phyloP scores from a whole-genome alignment of 495 filamentous ascomycete species.

The Hypoxylon perforatum region DNA sequence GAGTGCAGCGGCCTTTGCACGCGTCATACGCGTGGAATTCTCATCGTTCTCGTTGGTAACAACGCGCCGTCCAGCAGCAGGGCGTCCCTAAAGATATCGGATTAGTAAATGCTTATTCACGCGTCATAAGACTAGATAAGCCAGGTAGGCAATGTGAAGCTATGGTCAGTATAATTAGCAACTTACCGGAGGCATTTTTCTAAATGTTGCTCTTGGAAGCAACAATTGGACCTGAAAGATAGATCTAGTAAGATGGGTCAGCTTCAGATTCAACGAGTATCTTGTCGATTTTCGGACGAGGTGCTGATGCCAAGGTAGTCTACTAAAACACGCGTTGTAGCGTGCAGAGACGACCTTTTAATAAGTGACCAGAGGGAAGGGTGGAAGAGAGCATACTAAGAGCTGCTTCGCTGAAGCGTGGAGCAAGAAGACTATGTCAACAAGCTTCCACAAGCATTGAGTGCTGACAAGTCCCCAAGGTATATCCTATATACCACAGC shows the following conservation, averaged over 20 bases:
- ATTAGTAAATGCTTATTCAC: slow-evolving; percentile 25
- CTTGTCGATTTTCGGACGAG: background rate
- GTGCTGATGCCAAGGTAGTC: background rate
- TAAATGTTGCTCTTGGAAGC: slow-evolving; percentile 18
- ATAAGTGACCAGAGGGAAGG: slow-evolving; percentile 1
- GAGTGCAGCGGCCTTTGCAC: slow-evolving; percentile 88
- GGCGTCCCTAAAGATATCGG: slow-evolving; percentile 43
- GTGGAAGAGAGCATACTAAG: slow-evolving; percentile 34
- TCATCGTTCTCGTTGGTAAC: slow-evolving; percentile 94
- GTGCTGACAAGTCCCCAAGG: slow-evolving; percentile 18
- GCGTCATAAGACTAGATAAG: slow-evolving; percentile 10
- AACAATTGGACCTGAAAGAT: slow-evolving; percentile 30
- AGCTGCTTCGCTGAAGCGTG: slow-evolving; percentile 27
- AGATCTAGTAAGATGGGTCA: slow-evolving; percentile 12
- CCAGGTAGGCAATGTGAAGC: slow-evolving; percentile 12
- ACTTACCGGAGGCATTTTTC: slow-evolving; percentile 67
- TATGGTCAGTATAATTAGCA: slow-evolving; percentile 16
- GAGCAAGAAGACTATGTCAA: slow-evolving; percentile 31
- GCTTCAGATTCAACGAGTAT: slow-evolving; percentile 8
- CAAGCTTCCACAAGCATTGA: slow-evolving; percentile 28
- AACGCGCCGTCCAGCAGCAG: slow-evolving; percentile 61
- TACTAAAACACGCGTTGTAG: background rate
- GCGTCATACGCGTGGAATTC: slow-evolving; percentile 88
- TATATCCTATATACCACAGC: slow-evolving; percentile 31
- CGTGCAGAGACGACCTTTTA: slow-evolving; percentile 11